Evolutionary conservation across 164 flowering plant genomes (phyloP).

Genomic region (Houttuynia cordata): DNA sequence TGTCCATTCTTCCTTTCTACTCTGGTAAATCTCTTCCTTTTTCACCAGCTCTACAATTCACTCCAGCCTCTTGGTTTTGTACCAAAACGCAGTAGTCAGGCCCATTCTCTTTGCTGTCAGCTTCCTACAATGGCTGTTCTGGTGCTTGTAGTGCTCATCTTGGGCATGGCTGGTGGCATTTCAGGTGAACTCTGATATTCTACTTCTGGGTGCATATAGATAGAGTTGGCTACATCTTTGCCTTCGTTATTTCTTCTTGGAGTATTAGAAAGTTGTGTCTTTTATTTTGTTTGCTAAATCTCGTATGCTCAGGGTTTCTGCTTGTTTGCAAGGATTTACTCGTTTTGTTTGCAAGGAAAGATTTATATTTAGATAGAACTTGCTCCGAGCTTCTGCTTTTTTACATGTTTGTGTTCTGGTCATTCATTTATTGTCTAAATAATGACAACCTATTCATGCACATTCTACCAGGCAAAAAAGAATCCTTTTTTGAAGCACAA

Average conservation of each 20-base stretch:
- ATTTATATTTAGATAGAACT: too few species aligned
- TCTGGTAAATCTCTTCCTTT: not conserved
- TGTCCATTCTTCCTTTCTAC: too few species aligned
- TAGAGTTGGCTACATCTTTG: not conserved
- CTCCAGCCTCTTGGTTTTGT: not conserved
- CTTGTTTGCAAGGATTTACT: too few species aligned
- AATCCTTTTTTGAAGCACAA: too few species aligned
- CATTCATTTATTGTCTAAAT: too few species aligned
- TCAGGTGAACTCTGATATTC: conserved; percentile 1
- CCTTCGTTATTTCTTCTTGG: not conserved
- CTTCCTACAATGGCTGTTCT: conserved; percentile 1
- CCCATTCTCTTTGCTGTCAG: not conserved
- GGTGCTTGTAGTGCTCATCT: conserved; percentile 3
- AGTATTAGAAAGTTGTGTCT: not conserved
- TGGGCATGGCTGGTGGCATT: conserved; percentile 3
- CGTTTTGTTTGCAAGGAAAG: too few species aligned
- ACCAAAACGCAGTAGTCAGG: not conserved
- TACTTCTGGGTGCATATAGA: not conserved
- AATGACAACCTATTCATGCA: too few species aligned
- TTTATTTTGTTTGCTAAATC: too few species aligned
- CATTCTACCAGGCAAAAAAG: too few species aligned
- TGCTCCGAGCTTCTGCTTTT: too few species aligned
- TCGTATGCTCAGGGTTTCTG: too few species aligned
- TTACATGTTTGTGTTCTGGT: too few species aligned
- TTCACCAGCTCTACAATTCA: conserved; percentile 1